Evolutionary conservation across 495 filamentous ascomycete species (phyloP), one percentile per base, ranked within the genome.

Genomic region (Poronia punctata): DNA sequence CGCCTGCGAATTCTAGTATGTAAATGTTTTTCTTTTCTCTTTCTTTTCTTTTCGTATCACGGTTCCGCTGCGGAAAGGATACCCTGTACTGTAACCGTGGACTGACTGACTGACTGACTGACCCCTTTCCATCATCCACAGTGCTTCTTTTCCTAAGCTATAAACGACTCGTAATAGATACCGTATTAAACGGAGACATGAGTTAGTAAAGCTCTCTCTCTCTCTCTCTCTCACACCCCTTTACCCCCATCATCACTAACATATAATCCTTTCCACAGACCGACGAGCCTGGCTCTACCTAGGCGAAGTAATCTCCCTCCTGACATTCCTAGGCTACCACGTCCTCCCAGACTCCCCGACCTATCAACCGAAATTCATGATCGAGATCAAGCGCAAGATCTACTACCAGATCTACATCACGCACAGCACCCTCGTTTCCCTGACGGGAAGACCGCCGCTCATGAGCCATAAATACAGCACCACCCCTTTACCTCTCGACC

Each of bases 281-380:
- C 67, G 75, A 29, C 52, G 66, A 18, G 62, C 70, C 9, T 79
- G 76, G 78, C 62, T 74, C 24, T 57, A 65, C 16, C 63, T 74
- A 8, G 67, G 72, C 21, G 71, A 78, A 30, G 43, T 76, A 1
- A 48, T 72, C 9, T 62, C 70, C 8, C 69, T 75, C 0, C 54
- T 76, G n/a, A 72, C 75, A 20, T 73, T 75, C 16, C 63, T 75
- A 12, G 78, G 78, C 10, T 57, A 80, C 2, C 79, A 83, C 48
- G 67, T 74, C 9, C 22, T 48, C 3, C 46, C 46, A 18, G 38
- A 52, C 29, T 35, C 27, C 6, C 35, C 35, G 10, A 29, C 29
- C 16, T 39, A 46, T 17, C 28, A 29, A 12, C 22, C 21, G 1
- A 46, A 22, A 0, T 46, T 46, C 30, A 33, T 18, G 44, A 61